These are phyloP conservation scores for Amauroascus niger DNA, from an alignment of 2,329 filamentous ascomycete genomes.

Conservation along the genomic window DNA sequence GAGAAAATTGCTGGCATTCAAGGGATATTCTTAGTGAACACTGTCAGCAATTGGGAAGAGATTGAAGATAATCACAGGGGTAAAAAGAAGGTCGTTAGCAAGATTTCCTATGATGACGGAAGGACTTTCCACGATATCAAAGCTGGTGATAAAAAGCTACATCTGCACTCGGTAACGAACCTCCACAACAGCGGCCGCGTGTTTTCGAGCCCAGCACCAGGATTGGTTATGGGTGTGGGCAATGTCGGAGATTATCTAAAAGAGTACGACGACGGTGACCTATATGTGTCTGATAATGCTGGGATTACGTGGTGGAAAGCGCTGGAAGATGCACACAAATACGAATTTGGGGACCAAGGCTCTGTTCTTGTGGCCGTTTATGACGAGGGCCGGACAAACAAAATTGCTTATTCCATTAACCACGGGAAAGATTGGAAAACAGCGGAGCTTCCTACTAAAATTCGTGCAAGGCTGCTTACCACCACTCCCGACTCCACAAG, in stretches of 20 bases:
- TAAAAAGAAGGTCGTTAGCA: constrained; percentile 61
- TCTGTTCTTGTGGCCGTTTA: constrained; percentile 75
- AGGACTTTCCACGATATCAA: constrained; percentile 70
- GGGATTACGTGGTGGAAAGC: constrained; percentile 70
- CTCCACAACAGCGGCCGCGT: constrained; percentile 72
- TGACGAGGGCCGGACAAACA: constrained; percentile 53
- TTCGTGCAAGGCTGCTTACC: constrained; percentile 65
- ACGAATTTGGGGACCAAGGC: constrained; percentile 90
- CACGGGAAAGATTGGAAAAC: constrained; percentile 77
- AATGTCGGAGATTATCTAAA: constrained; percentile 72
- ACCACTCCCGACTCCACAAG: constrained; percentile 90
- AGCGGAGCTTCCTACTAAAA: constrained; percentile 53
- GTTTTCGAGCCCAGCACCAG: constrained; percentile 88
- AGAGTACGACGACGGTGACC: constrained; percentile 60
- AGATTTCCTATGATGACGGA: constrained; percentile 93
- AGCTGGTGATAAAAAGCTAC: constrained; percentile 57
- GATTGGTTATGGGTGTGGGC: constrained; percentile 85
- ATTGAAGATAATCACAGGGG: constrained; percentile 47
- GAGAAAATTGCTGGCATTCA: constrained; percentile 89
- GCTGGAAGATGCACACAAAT: constrained; percentile 77
- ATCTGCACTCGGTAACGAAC: constrained; percentile 87
- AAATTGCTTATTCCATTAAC: constrained; percentile 69
- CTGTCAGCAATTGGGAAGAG: constrained; percentile 74
- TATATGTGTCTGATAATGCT: constrained; percentile 85
- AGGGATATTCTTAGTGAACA: constrained; percentile 83